Evolutionary conservation across 2,329 filamentous ascomycete species (phyloP).

Genomic region (Ophiostoma montium): DNA sequence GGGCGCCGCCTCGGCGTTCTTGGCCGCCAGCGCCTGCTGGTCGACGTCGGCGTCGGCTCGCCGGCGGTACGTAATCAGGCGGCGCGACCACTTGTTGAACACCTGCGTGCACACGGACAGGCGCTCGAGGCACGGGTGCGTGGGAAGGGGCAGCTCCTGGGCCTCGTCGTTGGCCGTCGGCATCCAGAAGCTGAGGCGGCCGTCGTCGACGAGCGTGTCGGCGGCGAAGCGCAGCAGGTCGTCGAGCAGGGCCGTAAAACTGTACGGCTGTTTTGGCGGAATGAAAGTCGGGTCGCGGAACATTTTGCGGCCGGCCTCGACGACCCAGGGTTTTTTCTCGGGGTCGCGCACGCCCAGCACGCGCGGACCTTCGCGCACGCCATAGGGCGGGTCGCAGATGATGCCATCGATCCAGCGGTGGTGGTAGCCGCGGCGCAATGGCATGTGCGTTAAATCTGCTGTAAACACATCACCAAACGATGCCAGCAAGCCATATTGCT

Average conservation of each 20-base stretch:
- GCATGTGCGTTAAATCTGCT: conserved; percentile 78
- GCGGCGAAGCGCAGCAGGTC: conserved; percentile 78
- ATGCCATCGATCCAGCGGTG: conserved; percentile 67
- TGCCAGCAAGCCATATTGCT: conserved; percentile 59
- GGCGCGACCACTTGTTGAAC: conserved; percentile 88
- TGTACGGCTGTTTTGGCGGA: conserved; percentile 82
- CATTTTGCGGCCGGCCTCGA: conserved; percentile 55
- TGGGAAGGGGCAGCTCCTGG: conserved; percentile 61
- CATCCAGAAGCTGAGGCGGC: conserved; percentile 91
- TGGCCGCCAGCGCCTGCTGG: neutral
- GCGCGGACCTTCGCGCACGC: conserved; percentile 79
- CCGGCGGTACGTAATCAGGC: conserved; percentile 74
- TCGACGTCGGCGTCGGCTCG: conserved; percentile 46
- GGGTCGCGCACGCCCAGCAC: conserved; percentile 69
- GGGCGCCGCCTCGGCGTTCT: conserved; percentile 16
- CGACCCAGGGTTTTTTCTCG: conserved; percentile 41
- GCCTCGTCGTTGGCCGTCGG: conserved; percentile 73
- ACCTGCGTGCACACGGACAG: conserved; percentile 67
- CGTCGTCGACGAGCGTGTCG: conserved; percentile 60
- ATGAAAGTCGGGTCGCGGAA: conserved; percentile 52
- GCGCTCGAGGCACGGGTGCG: conserved; percentile 60
- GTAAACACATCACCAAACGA: conserved; percentile 66
- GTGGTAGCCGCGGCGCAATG: conserved; percentile 34
- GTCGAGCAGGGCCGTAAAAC: conserved; percentile 77
- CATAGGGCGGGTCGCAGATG: conserved; percentile 90